phyloP scores from a whole-genome alignment of 2,329 filamentous ascomycete species.

The Incumbomyces lentus region DNA sequence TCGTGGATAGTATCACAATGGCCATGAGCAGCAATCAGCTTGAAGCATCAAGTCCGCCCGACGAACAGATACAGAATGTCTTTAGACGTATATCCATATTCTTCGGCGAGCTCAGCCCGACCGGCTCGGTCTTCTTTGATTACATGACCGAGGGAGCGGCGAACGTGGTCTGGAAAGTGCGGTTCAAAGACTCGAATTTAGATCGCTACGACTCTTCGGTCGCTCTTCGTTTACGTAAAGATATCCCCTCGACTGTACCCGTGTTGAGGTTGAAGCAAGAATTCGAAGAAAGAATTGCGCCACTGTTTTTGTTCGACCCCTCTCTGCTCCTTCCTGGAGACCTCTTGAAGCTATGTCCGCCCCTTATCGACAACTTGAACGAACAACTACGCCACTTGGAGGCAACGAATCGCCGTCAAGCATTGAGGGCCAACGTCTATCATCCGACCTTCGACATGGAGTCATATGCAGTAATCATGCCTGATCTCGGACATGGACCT shows the following conservation, averaged over 20 bases:
- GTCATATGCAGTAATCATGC: constrained; percentile 56
- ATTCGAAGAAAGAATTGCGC: constrained; percentile 44
- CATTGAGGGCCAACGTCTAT: constrained; percentile 40
- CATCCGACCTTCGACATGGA: constrained; percentile 44
- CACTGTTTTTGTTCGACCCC: constrained; percentile 43
- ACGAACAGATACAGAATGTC: background rate
- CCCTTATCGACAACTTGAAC: constrained; percentile 40
- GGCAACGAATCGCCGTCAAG: background rate
- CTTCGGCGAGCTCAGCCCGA: background rate
- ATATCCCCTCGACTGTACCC: constrained; percentile 39
- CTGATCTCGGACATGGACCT: constrained; percentile 54
- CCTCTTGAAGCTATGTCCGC: constrained; percentile 42
- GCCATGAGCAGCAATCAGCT: background rate
- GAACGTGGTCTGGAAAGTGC: constrained; percentile 52
- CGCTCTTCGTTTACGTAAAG: constrained; percentile 50
- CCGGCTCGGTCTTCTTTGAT: constrained; percentile 1
- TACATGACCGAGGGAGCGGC: constrained; percentile 62
- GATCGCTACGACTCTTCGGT: constrained; percentile 11
- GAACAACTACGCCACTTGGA: constrained; percentile 35
- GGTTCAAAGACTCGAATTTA: constrained; percentile 21
- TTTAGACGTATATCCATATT: constrained; percentile 1
- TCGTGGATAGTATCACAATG: background rate
- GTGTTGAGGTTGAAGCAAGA: constrained; percentile 17
- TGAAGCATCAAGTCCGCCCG: background rate
- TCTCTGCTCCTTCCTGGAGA: constrained; percentile 24